Evolutionary conservation across 805 yeast genomes (phyloP).

Genomic region (Metschnikowia baotianmanensis): DNA sequence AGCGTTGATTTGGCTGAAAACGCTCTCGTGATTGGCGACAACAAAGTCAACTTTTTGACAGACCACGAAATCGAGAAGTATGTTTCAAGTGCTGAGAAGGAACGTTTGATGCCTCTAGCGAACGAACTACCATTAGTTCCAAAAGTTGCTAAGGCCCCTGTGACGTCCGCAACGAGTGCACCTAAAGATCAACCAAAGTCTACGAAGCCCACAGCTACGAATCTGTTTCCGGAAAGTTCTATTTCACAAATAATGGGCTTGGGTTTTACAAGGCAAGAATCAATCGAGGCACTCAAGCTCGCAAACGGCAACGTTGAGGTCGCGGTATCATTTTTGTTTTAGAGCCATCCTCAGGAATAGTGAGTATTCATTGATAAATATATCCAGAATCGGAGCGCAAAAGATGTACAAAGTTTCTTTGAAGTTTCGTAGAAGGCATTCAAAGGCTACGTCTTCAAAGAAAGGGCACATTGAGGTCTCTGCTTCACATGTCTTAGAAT

Average conservation of each 20-base stretch:
- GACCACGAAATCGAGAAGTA: constrained; percentile 63
- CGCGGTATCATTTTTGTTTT: constrained; percentile 79
- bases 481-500: too few relatives aligned
- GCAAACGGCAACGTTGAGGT: constrained; percentile 78
- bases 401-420: too few relatives aligned
- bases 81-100: constrained; percentile 16
- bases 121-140: background rate
- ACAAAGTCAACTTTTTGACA: constrained; percentile 66
- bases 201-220: background rate
- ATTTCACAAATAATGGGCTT: constrained; percentile 38
- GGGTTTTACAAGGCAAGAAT: constrained; percentile 71
- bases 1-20: constrained; percentile 68
- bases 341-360: too few relatives aligned
- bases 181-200: background rate
- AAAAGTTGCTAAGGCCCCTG: background rate
- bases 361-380: too few relatives aligned
- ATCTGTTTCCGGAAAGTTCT: constrained; percentile 1
- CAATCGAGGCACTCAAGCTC: constrained; percentile 57
- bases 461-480: too few relatives aligned
- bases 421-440: too few relatives aligned
- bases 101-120: background rate
- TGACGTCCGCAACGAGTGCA: background rate
- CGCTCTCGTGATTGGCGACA: constrained; percentile 66
- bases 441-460: too few relatives aligned
- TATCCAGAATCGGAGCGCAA: too few relatives aligned